Evolutionary conservation across 2,329 filamentous ascomycete genomes (phyloP), one percentile per base, ranked within the genome.

Genomic region (Mollisia scopiformis): DNA sequence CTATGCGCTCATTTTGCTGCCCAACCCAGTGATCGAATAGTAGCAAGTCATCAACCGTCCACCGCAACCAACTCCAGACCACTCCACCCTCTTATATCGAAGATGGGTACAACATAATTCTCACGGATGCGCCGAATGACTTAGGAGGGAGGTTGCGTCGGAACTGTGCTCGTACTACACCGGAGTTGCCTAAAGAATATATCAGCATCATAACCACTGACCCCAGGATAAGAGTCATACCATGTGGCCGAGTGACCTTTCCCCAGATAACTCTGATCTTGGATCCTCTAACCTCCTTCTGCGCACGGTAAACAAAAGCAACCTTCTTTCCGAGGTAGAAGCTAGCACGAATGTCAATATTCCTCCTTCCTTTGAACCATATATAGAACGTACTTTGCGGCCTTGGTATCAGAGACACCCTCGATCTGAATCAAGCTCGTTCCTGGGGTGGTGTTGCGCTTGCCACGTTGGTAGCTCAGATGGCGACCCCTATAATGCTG

Each of bases 191-290:
- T 95, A 39, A 57, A 43, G 19, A 53, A 23, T 3, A 23, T 52
- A 61, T 70, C 55, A 67, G 61, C 61, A 31, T 30, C 13, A 19
- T 41, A 46, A 50, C n/a, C 39, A 19, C n/a, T 25, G 11, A 16
- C n/a, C 21, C 19, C 14, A 43, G 25, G 39, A 10, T 21, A 35
- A 14, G 16, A 51, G 57, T 79, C 82, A 74, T 91, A 94, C 91
- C 94, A 84, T 98, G 94, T 79, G 93, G 89, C 78, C 93, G 86
- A 79, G 92, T 96, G 79, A 98, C 90, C 87, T 97, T 97, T 85
- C 94, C 94, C 93, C 93, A 98, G 85, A 98, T 97, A 74, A 98
- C 90, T 78, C 94, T 89, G 84, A 98, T 96, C 90, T 98, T 98
- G 80, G 93, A 94, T 79, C 95, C 95, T 76, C 94, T 91, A 77